phyloP scores from a whole-genome alignment of 139 green algal species.

The Eudorina sp. region DNA sequence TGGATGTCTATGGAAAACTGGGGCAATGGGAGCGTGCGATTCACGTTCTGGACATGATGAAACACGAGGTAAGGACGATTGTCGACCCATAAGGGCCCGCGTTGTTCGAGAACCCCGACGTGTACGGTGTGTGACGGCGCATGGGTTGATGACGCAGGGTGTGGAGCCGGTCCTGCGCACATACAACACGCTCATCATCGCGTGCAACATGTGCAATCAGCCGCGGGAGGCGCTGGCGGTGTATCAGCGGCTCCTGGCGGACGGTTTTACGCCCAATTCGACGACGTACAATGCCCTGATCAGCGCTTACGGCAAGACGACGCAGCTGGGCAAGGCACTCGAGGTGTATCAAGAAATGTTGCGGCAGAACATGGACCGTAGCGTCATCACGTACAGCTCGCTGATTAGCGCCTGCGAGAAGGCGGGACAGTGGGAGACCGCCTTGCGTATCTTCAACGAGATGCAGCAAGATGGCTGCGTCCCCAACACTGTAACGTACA shows the following conservation, averaged over 20 bases:
- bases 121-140: too few species aligned
- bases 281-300: constrained; percentile 87
- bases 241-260: constrained; percentile 69
- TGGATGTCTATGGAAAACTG: constrained; percentile 82
- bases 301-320: constrained; percentile 73
- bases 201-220: constrained; percentile 90
- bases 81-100: too few species aligned
- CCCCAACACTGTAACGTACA: constrained; percentile 82
- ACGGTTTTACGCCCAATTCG: constrained; percentile 72
- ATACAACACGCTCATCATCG: constrained; percentile 92
- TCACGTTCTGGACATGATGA: constrained; percentile 68
- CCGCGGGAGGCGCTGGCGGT: constrained; percentile 77
- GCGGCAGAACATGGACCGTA: constrained; percentile 68
- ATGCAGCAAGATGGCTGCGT: constrained; percentile 84
- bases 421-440: constrained; percentile 85
- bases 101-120: too few species aligned
- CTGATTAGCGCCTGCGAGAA: constrained; percentile 88
- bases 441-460: constrained; percentile 86
- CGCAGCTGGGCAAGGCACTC: constrained; percentile 70
- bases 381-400: constrained; percentile 87
- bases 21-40: constrained; percentile 79
- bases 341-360: constrained; percentile 80
- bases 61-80: constrained; percentile 57
- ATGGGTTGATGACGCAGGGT: too few species aligned
- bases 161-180: constrained; percentile 87